Evolutionary conservation across 768 basidiomycete species (phyloP).

Genomic region (Fomitopsis pulvina): DNA sequence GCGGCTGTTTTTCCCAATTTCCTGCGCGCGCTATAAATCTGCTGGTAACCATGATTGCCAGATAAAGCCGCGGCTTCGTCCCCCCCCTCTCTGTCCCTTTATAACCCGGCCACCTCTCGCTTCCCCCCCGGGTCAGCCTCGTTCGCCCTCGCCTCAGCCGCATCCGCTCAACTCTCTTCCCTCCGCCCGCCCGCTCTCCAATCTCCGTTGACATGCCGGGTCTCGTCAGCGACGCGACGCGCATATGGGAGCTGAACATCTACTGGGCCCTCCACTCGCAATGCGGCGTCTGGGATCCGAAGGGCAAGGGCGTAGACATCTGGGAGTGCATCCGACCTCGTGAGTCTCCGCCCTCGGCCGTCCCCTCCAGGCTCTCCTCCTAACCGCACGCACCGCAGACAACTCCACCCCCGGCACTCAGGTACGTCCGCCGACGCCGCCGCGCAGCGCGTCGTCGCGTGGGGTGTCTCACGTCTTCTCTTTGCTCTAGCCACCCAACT

Average conservation of each 20-base stretch:
- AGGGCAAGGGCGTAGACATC: conserved; percentile 60
- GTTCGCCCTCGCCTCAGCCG: not conserved
- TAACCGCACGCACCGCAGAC: conserved; percentile 33
- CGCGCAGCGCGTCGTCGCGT: not conserved
- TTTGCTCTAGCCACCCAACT: conserved; percentile 33
- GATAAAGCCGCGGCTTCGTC: not conserved
- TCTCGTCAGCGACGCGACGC: conserved; percentile 58
- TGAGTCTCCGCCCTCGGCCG: conserved; percentile 30
- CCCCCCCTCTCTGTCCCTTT: not conserved
- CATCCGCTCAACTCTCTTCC: not conserved
- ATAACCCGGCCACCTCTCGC: not conserved
- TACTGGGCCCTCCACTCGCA: conserved; percentile 61
- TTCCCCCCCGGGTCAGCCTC: not conserved
- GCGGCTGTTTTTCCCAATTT: conserved; percentile 2
- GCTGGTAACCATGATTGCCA: conserved; percentile 3
- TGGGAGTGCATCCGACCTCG: conserved; percentile 72
- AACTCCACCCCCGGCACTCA: conserved; percentile 49
- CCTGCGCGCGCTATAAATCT: conserved; percentile 7
- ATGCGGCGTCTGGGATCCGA: conserved; percentile 66
- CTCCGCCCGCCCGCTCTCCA: not conserved
- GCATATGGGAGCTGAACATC: conserved; percentile 64
- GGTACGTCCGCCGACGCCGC: conserved; percentile 15
- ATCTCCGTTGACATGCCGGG: conserved; percentile 26
- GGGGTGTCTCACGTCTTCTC: too few relatives aligned
- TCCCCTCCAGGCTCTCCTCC: conserved; percentile 6